Evolutionary conservation across 495 filamentous ascomycete genomes (phyloP).

Genomic region (Talaromyces borbonicus): DNA sequence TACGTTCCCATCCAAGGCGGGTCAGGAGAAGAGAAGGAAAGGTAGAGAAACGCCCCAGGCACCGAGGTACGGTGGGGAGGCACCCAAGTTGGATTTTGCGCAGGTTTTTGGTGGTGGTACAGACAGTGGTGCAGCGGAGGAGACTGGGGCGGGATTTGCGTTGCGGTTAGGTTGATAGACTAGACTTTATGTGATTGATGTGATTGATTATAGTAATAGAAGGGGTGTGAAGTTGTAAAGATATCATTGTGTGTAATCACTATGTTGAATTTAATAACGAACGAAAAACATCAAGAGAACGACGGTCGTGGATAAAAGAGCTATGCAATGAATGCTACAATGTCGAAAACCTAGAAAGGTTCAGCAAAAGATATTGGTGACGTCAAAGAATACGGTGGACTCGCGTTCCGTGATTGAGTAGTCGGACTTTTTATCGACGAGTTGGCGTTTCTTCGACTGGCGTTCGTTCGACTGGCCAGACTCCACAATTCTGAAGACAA

Average conservation of each 20-base stretch:
- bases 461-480: not conserved
- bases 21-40: slow-evolving; percentile 72
- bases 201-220: not conserved
- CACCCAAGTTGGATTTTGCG: slow-evolving; percentile 52
- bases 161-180: slow-evolving; percentile 52
- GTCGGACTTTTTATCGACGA: not conserved
- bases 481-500: not conserved
- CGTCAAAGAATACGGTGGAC: not conserved
- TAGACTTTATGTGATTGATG: not conserved
- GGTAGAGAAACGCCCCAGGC: slow-evolving; percentile 75
- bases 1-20: slow-evolving; percentile 89
- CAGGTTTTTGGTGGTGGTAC: slow-evolving; percentile 72
- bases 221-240: not conserved
- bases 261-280: not conserved
- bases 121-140: slow-evolving; percentile 55
- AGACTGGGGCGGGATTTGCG: slow-evolving; percentile 75
- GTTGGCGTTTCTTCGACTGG: no score
- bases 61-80: slow-evolving; percentile 66
- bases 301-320: no score
- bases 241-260: no score
- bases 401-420: not conserved
- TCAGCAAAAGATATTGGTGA: slow-evolving; percentile 3
- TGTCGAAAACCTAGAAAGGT: not conserved
- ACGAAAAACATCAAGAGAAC: not conserved
- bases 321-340: not conserved